These are phyloP conservation scores for Xerocomus amazonicus DNA, from an alignment of 1,284 basidiomycete species.

Conservation along the genomic window DNA sequence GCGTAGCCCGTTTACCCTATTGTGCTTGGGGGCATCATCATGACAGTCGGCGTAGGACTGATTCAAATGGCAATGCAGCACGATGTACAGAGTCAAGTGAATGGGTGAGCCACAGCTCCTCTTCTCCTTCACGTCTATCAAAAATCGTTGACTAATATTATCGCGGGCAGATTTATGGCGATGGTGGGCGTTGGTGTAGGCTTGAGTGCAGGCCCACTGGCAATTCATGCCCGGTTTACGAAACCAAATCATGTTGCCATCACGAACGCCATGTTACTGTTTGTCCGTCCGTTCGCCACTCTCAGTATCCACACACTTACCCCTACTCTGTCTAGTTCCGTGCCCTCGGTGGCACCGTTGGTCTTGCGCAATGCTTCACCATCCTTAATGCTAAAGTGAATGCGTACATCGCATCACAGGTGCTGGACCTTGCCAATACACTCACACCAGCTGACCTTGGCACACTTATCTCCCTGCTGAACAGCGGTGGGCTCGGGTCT, in stretches of 20 bases:
- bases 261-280: conserved; percentile 41
- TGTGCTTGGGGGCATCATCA: conserved; percentile 36
- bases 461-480: conserved; percentile 21
- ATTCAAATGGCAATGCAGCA: conserved; percentile 41
- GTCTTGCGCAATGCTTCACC: conserved; percentile 49
- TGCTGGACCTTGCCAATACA: conserved; percentile 26
- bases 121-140: background rate
- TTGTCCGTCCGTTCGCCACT: conserved; percentile 34
- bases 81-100: conserved; percentile 34
- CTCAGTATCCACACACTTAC: background rate
- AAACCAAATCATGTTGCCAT: conserved; percentile 41
- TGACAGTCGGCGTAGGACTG: conserved; percentile 40
- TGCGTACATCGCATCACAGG: conserved; percentile 28
- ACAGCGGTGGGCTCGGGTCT: conserved; percentile 29
- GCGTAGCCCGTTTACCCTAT: conserved; percentile 42
- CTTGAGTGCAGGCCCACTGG: conserved; percentile 38
- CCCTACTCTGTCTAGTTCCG: conserved; percentile 35
- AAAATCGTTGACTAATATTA: background rate
- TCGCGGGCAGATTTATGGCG: conserved; percentile 40
- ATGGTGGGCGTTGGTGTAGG: conserved; percentile 46
- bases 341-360: conserved; percentile 47
- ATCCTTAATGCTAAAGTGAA: conserved; percentile 44
- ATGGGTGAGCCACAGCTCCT: conserved; percentile 30
- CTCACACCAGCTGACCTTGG: conserved; percentile 29
- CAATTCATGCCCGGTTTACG: conserved; percentile 45